A percentile compares a stretch with the other conserved stretches of the same genome.
These are phyloP conservation scores for Tulasnella sp. DNA, from an alignment of 768 basidiomycete species.

Conservation along the genomic window DNA sequence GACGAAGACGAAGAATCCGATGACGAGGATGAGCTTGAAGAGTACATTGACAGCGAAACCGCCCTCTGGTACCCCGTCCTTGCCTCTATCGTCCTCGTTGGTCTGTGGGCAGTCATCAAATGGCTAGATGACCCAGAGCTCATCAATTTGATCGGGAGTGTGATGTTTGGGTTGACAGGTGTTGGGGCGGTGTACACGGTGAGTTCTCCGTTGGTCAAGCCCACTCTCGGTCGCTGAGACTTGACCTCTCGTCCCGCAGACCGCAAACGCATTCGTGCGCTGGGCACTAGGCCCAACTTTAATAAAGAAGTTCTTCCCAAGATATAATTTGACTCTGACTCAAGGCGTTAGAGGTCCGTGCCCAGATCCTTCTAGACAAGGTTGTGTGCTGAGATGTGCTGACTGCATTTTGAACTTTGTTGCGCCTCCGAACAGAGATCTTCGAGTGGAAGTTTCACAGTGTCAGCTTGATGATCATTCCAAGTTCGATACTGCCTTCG, in stretches of 20 bases:
- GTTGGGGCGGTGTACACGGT: slow-evolving; percentile 1
- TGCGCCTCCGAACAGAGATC: background rate
- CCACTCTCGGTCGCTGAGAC: background rate
- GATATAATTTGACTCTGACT: slow-evolving; percentile 1
- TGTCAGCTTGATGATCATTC: background rate
- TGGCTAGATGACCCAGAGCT: slow-evolving; percentile 43
- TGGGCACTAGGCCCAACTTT: background rate
- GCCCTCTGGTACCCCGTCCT: slow-evolving; percentile 26
- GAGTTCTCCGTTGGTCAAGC: background rate
- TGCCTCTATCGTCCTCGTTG: slow-evolving; percentile 57
- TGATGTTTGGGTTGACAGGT: slow-evolving; percentile 1
- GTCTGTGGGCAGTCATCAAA: slow-evolving; percentile 58
- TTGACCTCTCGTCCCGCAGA: background rate
- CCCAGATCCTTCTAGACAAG: background rate
- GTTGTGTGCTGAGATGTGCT: background rate
- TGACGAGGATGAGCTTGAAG: slow-evolving; percentile 46
- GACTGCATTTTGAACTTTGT: background rate
- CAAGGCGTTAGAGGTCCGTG: background rate
- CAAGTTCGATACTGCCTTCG: slow-evolving; percentile 12
- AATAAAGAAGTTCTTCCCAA: background rate
- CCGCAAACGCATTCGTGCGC: background rate
- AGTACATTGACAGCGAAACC: slow-evolving; percentile 29
- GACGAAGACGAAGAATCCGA: slow-evolving; percentile 29
- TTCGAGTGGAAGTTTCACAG: slow-evolving; percentile 1
- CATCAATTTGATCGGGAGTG: background rate